These are phyloP conservation scores for Sclerospora graminicola DNA, from an alignment of 352 stramenopile genomes.

Conservation along the genomic window DNA sequence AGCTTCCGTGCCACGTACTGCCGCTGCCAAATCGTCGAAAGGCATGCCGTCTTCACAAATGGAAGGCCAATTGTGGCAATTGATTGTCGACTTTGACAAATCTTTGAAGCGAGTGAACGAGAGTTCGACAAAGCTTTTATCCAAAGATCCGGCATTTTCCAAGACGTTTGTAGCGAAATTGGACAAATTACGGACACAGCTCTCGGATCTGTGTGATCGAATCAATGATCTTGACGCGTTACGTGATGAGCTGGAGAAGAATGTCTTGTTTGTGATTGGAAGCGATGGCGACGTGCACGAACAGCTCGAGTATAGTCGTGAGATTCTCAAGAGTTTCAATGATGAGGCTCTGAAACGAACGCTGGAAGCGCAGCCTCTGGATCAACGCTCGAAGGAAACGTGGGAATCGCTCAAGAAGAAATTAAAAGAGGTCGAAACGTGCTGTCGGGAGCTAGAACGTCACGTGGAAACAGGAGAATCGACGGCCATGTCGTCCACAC, in stretches of 20 bases:
- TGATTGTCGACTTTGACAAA: slow-evolving; percentile 63
- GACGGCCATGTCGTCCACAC: slow-evolving; percentile 21
- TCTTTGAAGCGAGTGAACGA: slow-evolving; percentile 41
- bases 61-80: slow-evolving; percentile 57
- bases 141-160: slow-evolving; percentile 25
- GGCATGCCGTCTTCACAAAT: slow-evolving; percentile 28
- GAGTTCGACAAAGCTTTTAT: slow-evolving; percentile 25
- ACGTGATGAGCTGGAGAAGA: slow-evolving; percentile 54
- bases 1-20: background rate
- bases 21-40: slow-evolving; percentile 3
- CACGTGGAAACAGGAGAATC: slow-evolving; percentile 17
- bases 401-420: slow-evolving; percentile 36
- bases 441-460: slow-evolving; percentile 39
- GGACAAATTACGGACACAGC: slow-evolving; percentile 23
- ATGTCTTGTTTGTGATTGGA: slow-evolving; percentile 67
- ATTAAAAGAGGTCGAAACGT: slow-evolving; percentile 36
- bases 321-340: slow-evolving; percentile 61
- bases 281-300: slow-evolving; percentile 70
- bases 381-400: slow-evolving; percentile 52
- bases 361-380: slow-evolving; percentile 57
- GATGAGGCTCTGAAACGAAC: slow-evolving; percentile 49
- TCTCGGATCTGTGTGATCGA: slow-evolving; percentile 32
- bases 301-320: slow-evolving; percentile 55
- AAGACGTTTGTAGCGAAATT: slow-evolving; percentile 20
- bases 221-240: slow-evolving; percentile 48